Evolutionary conservation across 2,329 filamentous ascomycete species (phyloP).

Genomic region (Calonectria ilicicola): DNA sequence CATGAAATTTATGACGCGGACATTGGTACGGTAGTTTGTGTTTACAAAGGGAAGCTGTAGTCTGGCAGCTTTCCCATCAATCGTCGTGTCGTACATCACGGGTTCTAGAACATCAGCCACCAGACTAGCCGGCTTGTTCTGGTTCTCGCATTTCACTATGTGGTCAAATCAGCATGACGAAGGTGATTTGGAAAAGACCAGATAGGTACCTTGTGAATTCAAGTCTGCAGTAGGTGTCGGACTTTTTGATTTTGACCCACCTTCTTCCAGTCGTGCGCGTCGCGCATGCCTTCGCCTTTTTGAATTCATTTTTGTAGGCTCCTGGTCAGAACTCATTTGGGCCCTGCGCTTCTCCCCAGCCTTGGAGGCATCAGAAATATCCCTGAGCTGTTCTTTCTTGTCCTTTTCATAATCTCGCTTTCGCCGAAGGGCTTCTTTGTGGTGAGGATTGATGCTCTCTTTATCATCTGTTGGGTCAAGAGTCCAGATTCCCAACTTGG

Average conservation of each 20-base stretch:
- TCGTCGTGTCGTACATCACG: constrained; percentile 54
- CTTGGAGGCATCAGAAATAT: constrained; percentile 51
- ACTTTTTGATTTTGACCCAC: constrained; percentile 25
- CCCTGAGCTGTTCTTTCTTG: constrained; percentile 54
- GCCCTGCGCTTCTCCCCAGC: constrained; percentile 55
- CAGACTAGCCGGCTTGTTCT: constrained; percentile 47
- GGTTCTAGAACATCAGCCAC: constrained; percentile 56
- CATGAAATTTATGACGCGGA: constrained; percentile 86
- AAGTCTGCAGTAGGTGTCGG: constrained; percentile 44
- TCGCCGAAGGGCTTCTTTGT: constrained; percentile 71
- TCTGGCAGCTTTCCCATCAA: constrained; percentile 51
- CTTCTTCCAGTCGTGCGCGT: constrained; percentile 28
- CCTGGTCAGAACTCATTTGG: constrained; percentile 36
- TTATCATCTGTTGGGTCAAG: constrained; percentile 55
- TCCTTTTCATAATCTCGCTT: constrained; percentile 72
- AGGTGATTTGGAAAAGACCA: background rate
- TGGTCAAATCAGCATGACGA: constrained; percentile 20
- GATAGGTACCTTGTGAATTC: constrained; percentile 46
- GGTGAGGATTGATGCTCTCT: constrained; percentile 58
- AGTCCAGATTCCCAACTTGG: constrained; percentile 69
- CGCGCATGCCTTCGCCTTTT: constrained; percentile 38
- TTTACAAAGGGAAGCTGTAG: constrained; percentile 79
- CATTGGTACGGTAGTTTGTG: constrained; percentile 74
- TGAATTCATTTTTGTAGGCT: constrained; percentile 42
- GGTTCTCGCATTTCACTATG: constrained; percentile 61